A percentile compares a stretch with the other conserved stretches of the same genome.
phyloP scores from a whole-genome alignment of 2,329 filamentous ascomycete genomes.

The Hypoxylon sp. region DNA sequence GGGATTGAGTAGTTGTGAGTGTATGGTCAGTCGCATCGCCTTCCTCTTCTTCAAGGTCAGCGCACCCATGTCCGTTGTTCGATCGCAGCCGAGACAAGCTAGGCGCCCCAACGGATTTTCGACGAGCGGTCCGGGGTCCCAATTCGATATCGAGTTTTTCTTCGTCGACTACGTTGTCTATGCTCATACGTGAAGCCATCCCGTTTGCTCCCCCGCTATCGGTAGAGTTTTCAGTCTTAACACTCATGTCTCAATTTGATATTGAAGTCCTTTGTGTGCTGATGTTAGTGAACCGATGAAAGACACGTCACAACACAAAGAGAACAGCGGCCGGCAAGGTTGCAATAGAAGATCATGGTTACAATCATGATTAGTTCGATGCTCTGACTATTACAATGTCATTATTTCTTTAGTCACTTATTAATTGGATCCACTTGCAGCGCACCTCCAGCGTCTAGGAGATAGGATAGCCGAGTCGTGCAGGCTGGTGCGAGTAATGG shows the following conservation, averaged over 20 bases:
- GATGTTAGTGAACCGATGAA: conserved; percentile 9
- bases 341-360: conserved; percentile 7
- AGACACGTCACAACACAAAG: conserved; percentile 12
- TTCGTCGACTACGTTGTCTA: conserved; percentile 15
- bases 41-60: conserved; percentile 42
- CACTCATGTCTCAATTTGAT: not conserved
- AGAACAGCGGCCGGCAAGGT: conserved; percentile 8
- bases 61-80: conserved; percentile 45
- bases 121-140: conserved; percentile 4
- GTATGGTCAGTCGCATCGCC: conserved; percentile 32
- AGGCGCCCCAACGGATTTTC: conserved; percentile 2
- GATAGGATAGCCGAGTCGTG: not conserved
- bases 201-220: conserved; percentile 3
- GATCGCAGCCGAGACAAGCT: conserved; percentile 29
- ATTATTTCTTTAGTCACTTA: conserved; percentile 22
- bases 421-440: conserved; percentile 12
- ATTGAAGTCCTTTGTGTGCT: not conserved
- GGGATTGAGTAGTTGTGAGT: conserved; percentile 13
- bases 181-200: conserved; percentile 24
- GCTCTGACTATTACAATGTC: conserved; percentile 9
- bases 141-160: conserved; percentile 32
- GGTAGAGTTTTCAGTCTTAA: not conserved
- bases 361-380: not conserved
- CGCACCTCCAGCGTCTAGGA: not conserved
- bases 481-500: not conserved